Evolutionary conservation across 2,329 filamentous ascomycete genomes (phyloP).

Genomic region (Penicillium italicum): DNA sequence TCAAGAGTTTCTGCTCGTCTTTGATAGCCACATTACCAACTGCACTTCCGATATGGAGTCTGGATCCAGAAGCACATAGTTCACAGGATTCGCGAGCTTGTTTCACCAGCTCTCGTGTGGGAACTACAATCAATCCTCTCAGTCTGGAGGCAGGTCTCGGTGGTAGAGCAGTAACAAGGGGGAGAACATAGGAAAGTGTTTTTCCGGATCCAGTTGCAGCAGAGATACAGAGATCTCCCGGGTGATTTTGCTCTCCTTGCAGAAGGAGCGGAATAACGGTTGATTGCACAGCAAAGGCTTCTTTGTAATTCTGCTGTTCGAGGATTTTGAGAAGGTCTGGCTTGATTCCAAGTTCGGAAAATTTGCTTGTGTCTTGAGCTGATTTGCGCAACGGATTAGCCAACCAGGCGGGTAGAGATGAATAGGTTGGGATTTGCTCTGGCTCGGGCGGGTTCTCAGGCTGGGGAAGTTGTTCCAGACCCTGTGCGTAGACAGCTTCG

Average conservation of each 20-base stretch:
- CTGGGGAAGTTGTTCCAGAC: slow-evolving; percentile 77
- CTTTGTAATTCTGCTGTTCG: slow-evolving; percentile 62
- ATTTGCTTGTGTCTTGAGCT: slow-evolving; percentile 57
- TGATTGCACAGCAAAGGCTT: slow-evolving; percentile 76
- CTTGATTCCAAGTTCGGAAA: slow-evolving; percentile 62
- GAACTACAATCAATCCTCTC: slow-evolving; percentile 78
- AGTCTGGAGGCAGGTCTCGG: slow-evolving; percentile 62
- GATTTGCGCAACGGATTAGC: slow-evolving; percentile 68
- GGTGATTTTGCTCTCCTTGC: slow-evolving; percentile 56
- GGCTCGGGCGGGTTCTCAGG: slow-evolving; percentile 56
- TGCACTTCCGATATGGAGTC: slow-evolving; percentile 74
- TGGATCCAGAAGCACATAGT: slow-evolving; percentile 66
- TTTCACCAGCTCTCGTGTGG: slow-evolving; percentile 82
- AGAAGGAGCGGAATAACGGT: slow-evolving; percentile 76
- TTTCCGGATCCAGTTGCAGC: slow-evolving; percentile 96
- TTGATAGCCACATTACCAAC: slow-evolving; percentile 74
- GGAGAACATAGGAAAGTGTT: slow-evolving; percentile 85
- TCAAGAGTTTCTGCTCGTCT: slow-evolving; percentile 59
- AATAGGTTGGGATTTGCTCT: slow-evolving; percentile 62
- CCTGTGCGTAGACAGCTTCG: slow-evolving; percentile 43
- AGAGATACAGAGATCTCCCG: slow-evolving; percentile 81
- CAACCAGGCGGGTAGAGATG: slow-evolving; percentile 77
- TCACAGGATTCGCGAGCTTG: slow-evolving; percentile 80
- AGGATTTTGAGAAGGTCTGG: slow-evolving; percentile 60
- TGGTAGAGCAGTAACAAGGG: slow-evolving; percentile 74